A percentile compares a stretch with the other conserved stretches of the same genome.
phyloP scores from a whole-genome alignment of 768 basidiomycete species.

The Auricularia sp. region DNA sequence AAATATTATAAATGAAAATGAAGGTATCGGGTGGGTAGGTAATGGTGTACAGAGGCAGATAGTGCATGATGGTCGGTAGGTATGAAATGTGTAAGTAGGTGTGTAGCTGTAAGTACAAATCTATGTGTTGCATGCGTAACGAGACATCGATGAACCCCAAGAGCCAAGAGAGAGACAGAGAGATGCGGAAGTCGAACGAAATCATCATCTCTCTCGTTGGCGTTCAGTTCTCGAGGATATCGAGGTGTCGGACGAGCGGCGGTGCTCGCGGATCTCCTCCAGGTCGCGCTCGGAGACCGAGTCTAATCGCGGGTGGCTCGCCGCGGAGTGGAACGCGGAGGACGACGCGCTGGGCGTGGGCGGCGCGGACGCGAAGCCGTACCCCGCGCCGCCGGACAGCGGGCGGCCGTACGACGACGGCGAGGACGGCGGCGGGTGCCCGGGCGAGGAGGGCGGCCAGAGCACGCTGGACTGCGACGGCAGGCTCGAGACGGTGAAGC shows the following conservation, averaged over 20 bases:
- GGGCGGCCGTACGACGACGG: neutral
- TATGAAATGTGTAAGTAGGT: too few species aligned
- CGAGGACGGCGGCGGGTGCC: neutral
- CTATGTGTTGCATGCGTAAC: too few species aligned
- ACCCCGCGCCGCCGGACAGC: neutral
- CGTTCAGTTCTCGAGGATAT: neutral
- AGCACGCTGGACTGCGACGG: neutral
- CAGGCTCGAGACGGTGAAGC: neutral
- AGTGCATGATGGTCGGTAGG: too few species aligned
- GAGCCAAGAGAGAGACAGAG: neutral
- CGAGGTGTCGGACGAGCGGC: neutral
- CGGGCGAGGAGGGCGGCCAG: neutral
- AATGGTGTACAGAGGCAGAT: too few species aligned
- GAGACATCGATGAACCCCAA: neutral
- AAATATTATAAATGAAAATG: too few species aligned
- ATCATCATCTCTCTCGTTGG: neutral
- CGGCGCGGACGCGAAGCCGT: neutral
- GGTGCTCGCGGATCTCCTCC: neutral
- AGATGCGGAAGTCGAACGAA: neutral
- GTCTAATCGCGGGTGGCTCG: neutral
- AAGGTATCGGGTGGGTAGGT: too few species aligned
- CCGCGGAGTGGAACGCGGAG: neutral
- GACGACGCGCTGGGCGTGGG: neutral
- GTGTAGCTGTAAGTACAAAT: too few species aligned
- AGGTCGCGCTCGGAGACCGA: neutral